These are phyloP conservation scores for Penicillium crystallinum DNA, from an alignment of 495 filamentous ascomycete genomes.

Conservation along the genomic window DNA sequence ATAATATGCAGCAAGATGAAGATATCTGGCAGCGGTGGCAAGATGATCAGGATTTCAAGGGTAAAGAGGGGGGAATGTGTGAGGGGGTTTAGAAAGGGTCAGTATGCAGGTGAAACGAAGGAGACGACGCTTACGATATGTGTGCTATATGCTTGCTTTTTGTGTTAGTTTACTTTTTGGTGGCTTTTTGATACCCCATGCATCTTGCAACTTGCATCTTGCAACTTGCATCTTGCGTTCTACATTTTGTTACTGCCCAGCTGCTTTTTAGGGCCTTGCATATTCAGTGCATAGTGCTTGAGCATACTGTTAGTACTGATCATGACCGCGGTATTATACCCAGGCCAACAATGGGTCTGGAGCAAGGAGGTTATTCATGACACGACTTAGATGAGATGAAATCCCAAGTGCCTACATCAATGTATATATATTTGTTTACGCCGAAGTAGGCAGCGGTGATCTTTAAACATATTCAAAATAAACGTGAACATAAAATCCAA, in stretches of 20 bases:
- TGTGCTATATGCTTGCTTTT: not conserved
- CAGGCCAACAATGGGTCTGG: too few relatives aligned
- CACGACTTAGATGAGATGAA: too few relatives aligned
- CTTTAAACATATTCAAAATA: not conserved
- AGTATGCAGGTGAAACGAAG: not conserved
- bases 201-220: not conserved
- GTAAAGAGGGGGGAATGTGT: not conserved
- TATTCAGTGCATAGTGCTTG: too few relatives aligned
- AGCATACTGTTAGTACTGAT: too few relatives aligned
- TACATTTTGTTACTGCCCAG: not conserved
- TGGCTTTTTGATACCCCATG: not conserved
- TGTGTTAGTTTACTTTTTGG: not conserved
- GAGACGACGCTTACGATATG: not conserved
- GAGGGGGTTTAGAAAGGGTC: conserved; percentile 1
- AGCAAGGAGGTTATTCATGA: too few relatives aligned
- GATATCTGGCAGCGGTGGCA: conserved; percentile 35
- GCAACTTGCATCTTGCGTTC: not conserved
- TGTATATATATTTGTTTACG: too few relatives aligned
- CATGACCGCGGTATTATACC: too few relatives aligned
- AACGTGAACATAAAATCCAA: not conserved
- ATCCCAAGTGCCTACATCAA: too few relatives aligned
- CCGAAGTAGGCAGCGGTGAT: not conserved
- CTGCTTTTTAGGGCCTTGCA: too few relatives aligned
- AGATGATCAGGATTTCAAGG: conserved; percentile 5
- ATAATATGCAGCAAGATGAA: conserved; percentile 23